Conservation (phyloP, 805 yeast genomes). For the Candida gorgasii region DNA sequence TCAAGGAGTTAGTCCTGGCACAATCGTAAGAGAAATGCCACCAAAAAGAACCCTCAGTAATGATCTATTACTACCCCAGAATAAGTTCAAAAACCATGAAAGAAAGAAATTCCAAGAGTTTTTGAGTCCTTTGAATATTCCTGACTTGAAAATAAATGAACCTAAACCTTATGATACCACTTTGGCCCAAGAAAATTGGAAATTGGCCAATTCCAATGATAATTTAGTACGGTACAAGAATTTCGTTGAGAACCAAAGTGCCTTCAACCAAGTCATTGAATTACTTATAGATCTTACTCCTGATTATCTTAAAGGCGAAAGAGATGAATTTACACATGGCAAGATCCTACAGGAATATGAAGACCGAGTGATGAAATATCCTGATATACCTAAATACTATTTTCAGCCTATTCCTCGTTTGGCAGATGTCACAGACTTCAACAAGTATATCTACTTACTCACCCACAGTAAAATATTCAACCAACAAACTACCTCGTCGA, state of each 20-base stretch:
- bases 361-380: slow-evolving; percentile 10
- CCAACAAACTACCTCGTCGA: slow-evolving; percentile 32
- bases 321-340: slow-evolving; percentile 14
- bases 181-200: slow-evolving; percentile 30
- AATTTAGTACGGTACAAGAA: slow-evolving; percentile 20
- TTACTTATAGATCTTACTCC: slow-evolving; percentile 35
- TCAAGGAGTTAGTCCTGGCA: no score
- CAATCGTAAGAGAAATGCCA: background rate
- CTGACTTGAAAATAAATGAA: slow-evolving; percentile 32
- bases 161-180: slow-evolving; percentile 21
- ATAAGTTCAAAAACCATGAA: slow-evolving; percentile 11
- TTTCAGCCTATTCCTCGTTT: slow-evolving; percentile 36
- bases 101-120: slow-evolving; percentile 25
- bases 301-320: slow-evolving; percentile 22
- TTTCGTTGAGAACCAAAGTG: slow-evolving; percentile 28
- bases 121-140: slow-evolving; percentile 34
- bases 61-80: background rate
- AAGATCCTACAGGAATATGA: slow-evolving; percentile 19
- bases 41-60: background rate
- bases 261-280: slow-evolving; percentile 34
- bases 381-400: slow-evolving; percentile 21
- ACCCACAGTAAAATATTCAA: slow-evolving; percentile 36
- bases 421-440: slow-evolving; percentile 30
- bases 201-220: slow-evolving; percentile 18
- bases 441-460: slow-evolving; percentile 35